Conservation (phyloP, 2,329 filamentous ascomycete genomes). For the Pseudopyrenochaeta lycopersici region DNA sequence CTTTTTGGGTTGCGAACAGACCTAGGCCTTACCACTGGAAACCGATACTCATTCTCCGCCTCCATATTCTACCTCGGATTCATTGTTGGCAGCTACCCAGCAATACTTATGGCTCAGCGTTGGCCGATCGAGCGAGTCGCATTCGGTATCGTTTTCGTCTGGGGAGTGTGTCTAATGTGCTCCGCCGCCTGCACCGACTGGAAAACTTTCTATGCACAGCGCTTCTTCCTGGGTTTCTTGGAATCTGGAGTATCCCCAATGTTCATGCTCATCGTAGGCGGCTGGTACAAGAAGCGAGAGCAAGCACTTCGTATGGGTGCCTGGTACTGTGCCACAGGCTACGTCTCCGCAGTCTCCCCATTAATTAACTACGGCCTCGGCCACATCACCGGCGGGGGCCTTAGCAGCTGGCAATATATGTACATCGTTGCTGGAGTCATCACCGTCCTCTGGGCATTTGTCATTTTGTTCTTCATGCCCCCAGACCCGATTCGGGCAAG, state of each 20-base stretch:
- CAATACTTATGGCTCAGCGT: constrained; percentile 55
- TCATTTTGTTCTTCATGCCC: constrained; percentile 51
- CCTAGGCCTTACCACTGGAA: constrained; percentile 45
- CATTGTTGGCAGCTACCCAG: constrained; percentile 59
- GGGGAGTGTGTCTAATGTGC: constrained; percentile 59
- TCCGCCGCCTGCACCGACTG: constrained; percentile 60
- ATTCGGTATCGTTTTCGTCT: constrained; percentile 50
- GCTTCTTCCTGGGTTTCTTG: constrained; percentile 64
- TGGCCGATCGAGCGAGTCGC: constrained; percentile 60
- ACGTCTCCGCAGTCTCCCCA: constrained; percentile 34
- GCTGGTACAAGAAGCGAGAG: constrained; percentile 65
- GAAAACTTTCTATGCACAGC: constrained; percentile 59
- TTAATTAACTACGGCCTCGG: constrained; percentile 45
- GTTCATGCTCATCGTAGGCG: constrained; percentile 64
- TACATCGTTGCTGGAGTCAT: constrained; percentile 41
- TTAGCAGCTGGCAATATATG: constrained; percentile 43
- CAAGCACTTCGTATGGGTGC: constrained; percentile 69
- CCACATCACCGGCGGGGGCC: constrained; percentile 30
- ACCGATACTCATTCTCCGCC: constrained; percentile 57
- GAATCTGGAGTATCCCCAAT: constrained; percentile 64
- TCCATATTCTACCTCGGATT: constrained; percentile 58
- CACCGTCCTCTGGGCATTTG: constrained; percentile 35
- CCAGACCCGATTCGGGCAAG: constrained; percentile 53
- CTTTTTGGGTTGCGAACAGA: constrained; percentile 44
- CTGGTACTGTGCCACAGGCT: constrained; percentile 68